A percentile compares a stretch with the other conserved stretches of the same genome.
Evolutionary conservation across 768 basidiomycete species (phyloP).

Genomic region (Strobilomyces echinocephalus): DNA sequence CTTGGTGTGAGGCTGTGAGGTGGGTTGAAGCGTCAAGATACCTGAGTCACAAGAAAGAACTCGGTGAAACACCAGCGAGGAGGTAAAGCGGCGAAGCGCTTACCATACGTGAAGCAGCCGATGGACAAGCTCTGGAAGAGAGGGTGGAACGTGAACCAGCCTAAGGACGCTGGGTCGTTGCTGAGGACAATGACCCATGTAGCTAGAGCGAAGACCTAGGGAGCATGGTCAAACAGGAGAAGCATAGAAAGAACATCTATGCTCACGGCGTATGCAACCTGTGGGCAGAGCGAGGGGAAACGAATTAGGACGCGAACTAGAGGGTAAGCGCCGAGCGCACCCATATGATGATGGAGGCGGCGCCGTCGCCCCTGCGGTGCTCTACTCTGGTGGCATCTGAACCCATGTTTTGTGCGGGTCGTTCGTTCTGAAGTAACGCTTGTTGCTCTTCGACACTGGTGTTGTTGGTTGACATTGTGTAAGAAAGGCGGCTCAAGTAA

Average conservation of each 20-base stretch:
- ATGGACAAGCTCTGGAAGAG: constrained; percentile 56
- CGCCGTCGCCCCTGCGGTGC: constrained; percentile 34
- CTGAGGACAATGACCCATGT: constrained; percentile 46
- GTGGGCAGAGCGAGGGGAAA: neutral
- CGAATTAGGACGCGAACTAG: neutral
- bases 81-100: constrained; percentile 4
- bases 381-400: constrained; percentile 32
- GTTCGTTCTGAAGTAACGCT: constrained; percentile 8
- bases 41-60: constrained; percentile 36
- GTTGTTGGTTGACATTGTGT: constrained; percentile 1
- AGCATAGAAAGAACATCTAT: neutral
- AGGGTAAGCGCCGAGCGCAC: constrained; percentile 26
- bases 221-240: neutral
- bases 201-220: constrained; percentile 36
- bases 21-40: constrained; percentile 72
- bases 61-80: neutral
- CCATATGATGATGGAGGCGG: constrained; percentile 32
- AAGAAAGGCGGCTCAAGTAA: neutral
- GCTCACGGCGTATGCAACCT: constrained; percentile 22
- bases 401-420: constrained; percentile 14
- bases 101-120: constrained; percentile 58
- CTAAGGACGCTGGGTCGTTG: constrained; percentile 41
- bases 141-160: constrained; percentile 69
- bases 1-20: constrained; percentile 60
- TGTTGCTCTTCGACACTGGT: constrained; percentile 13